Conservation (phyloP, 1,139 yeast species). For the Arxiozyma telluris region DNA sequence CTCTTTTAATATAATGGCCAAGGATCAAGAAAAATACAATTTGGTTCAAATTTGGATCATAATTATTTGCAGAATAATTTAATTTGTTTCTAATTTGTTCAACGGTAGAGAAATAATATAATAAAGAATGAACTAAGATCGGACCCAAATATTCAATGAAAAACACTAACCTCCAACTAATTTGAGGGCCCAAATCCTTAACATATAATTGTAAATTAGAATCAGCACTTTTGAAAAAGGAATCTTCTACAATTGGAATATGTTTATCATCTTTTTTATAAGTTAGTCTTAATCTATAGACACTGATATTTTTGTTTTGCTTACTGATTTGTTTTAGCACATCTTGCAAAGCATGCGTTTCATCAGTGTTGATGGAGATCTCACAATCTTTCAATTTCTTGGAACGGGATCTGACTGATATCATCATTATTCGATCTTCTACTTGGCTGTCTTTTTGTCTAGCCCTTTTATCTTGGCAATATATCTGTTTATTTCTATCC, state of each 20-base stretch:
- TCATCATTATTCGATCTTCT: conserved; percentile 23
- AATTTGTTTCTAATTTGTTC: conserved; percentile 9
- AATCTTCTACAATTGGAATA: conserved; percentile 19
- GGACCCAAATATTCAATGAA: conserved; percentile 87
- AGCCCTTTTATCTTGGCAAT: neutral
- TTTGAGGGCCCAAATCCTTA: conserved; percentile 89
- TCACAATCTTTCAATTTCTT: conserved; percentile 37
- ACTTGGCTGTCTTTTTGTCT: neutral
- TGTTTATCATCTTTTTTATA: conserved; percentile 25
- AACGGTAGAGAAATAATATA: conserved; percentile 37
- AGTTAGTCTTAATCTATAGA: conserved; percentile 37
- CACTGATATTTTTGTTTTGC: conserved; percentile 37
- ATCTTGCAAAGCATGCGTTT: conserved; percentile 29
- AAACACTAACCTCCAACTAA: conserved; percentile 85
- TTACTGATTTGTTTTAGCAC: conserved; percentile 37
- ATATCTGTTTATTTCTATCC: neutral
- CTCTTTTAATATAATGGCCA: conserved; percentile 79
- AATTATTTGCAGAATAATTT: conserved; percentile 8
- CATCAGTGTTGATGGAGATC: conserved; percentile 30
- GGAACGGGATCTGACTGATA: conserved; percentile 45
- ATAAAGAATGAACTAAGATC: conserved; percentile 62
- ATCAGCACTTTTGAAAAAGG: conserved; percentile 29
- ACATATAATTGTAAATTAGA: conserved; percentile 39
- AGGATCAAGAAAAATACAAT: conserved; percentile 39
- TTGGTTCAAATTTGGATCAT: conserved; percentile 19